A percentile compares a stretch with the other conserved stretches of the same genome.
phyloP scores from a whole-genome alignment of 192 early-diverging fungal genomes.

The Coemansia sp. region DNA sequence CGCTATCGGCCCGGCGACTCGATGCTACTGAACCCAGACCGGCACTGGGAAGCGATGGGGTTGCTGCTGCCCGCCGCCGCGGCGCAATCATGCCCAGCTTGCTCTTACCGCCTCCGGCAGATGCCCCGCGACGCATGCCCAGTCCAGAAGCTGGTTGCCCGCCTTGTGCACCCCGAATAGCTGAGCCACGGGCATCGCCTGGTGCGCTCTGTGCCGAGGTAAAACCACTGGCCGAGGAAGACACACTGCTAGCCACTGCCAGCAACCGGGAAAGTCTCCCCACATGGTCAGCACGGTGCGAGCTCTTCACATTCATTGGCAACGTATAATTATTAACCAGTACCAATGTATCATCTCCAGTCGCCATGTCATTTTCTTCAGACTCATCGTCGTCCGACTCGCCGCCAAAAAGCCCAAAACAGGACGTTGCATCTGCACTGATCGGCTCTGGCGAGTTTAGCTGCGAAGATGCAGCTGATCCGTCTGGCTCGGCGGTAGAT shows the following conservation, averaged over 20 bases:
- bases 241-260: constrained; percentile 12
- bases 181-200: constrained; percentile 3
- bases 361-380: not conserved
- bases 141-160: constrained; percentile 10
- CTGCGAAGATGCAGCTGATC: constrained; percentile 20
- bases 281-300: constrained; percentile 31
- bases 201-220: not conserved
- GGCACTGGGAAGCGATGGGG: constrained; percentile 22
- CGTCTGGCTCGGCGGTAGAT: constrained; percentile 1
- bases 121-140: constrained; percentile 16
- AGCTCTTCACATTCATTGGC: constrained; percentile 15
- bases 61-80: constrained; percentile 15
- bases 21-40: constrained; percentile 6
- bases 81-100: constrained; percentile 31
- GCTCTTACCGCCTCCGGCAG: not conserved
- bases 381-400: constrained; percentile 2
- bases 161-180: constrained; percentile 5
- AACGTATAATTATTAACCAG: constrained; percentile 8
- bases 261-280: constrained; percentile 32
- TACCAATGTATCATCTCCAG: not conserved
- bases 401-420: constrained; percentile 30
- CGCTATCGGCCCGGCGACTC: not conserved
- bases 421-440: not conserved
- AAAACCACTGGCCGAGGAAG: not conserved
- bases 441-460: constrained; percentile 21